Conservation (phyloP, 768 basidiomycete species). For the Favolaschia claudopus region DNA sequence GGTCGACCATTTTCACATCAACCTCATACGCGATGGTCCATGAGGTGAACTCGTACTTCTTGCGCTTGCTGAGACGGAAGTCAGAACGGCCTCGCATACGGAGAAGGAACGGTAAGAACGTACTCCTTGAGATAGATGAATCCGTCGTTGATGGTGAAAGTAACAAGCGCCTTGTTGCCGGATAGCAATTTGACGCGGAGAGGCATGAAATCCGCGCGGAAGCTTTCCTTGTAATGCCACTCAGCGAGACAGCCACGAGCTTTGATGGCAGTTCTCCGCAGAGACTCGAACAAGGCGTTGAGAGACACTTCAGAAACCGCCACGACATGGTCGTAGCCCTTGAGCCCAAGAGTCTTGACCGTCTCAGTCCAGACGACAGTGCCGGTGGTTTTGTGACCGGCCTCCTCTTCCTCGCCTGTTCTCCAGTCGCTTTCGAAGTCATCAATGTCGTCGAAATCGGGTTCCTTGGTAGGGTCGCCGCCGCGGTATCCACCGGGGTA, state of each 20-base stretch:
- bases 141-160: constrained; percentile 14
- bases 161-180: constrained; percentile 10
- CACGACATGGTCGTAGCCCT: constrained; percentile 11
- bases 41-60: background rate
- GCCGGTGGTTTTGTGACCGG: background rate
- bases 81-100: background rate
- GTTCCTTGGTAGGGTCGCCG: too few relatives aligned
- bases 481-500: too few relatives aligned
- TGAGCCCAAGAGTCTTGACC: constrained; percentile 2
- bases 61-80: background rate
- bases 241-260: too few relatives aligned
- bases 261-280: background rate
- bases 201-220: background rate
- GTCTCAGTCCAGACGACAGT: constrained; percentile 14
- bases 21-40: constrained; percentile 1
- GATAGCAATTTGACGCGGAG: constrained; percentile 17
- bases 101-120: too few relatives aligned
- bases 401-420: background rate
- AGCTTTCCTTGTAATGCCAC: constrained; percentile 3
- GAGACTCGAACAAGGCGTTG: constrained; percentile 6
- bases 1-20: background rate
- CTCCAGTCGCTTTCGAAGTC: too few relatives aligned
- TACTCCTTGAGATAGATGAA: background rate
- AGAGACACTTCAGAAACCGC: constrained; percentile 20
- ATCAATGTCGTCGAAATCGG: too few relatives aligned